A percentile compares a stretch with the other conserved stretches of the same genome.
Conservation (phyloP, 2,329 filamentous ascomycete genomes). For the Calonectria leucothoes region DNA sequence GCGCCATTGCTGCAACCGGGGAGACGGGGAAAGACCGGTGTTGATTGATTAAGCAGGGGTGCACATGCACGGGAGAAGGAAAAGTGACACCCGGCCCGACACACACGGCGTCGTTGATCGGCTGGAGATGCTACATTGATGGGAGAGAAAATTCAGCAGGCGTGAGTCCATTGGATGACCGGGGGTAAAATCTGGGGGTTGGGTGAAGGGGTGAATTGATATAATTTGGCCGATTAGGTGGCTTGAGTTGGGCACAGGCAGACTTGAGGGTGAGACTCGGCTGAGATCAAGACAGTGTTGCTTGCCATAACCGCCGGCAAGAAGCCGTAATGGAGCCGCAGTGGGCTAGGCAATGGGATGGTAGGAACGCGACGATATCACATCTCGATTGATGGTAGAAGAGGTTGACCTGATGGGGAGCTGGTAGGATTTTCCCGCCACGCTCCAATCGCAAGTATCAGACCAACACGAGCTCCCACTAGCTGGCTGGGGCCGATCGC, state of each 20-base stretch:
- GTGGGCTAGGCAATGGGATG: slow-evolving; percentile 1
- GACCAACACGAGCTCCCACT: not conserved
- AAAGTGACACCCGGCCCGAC: slow-evolving; percentile 11
- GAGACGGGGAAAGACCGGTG: slow-evolving; percentile 7
- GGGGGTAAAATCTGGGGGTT: not conserved
- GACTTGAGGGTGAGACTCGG: slow-evolving; percentile 4
- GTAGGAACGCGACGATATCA: not conserved
- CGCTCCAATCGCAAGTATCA: not conserved
- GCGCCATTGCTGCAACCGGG: slow-evolving; percentile 1
- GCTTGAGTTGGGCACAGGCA: slow-evolving; percentile 5
- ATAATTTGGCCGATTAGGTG: slow-evolving; percentile 18
- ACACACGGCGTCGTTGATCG: slow-evolving; percentile 8
- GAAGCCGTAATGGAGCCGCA: slow-evolving; percentile 29
- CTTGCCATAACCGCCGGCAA: slow-evolving; percentile 21
- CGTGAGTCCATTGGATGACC: not conserved
- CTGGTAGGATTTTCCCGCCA: not conserved
- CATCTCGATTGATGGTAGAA: not conserved
- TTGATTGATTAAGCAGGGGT: slow-evolving; percentile 8
- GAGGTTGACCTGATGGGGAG: not conserved
- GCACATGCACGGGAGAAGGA: slow-evolving; percentile 2
- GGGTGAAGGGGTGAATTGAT: not conserved
- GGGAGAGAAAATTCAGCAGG: not conserved
- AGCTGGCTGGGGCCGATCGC: not conserved
- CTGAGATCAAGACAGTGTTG: slow-evolving; percentile 20
- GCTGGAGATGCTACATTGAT: slow-evolving; percentile 8